A percentile compares a stretch with the other conserved stretches of the same genome.
Conservation (phyloP, 208 protist genomes). For the Sergeia podlipaevii region DNA sequence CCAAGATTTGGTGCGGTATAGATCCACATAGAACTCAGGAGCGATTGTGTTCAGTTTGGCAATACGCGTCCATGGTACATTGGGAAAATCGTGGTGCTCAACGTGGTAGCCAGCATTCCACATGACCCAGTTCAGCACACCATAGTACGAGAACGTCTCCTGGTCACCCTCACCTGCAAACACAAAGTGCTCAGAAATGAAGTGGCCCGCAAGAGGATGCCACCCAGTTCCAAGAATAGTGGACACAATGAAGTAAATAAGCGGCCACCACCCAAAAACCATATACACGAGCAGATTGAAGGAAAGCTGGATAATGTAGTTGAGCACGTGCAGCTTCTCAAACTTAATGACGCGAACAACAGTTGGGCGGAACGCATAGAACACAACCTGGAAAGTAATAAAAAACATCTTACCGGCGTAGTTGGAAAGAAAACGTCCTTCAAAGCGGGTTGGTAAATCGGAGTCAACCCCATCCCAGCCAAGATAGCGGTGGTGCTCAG, state of each 20-base stretch:
- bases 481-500: slow-evolving; percentile 92
- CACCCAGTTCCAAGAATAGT: slow-evolving; percentile 81
- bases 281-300: slow-evolving; percentile 40
- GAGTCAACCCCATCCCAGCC: slow-evolving; percentile 84
- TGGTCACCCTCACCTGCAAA: slow-evolving; percentile 65
- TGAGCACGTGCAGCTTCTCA: slow-evolving; percentile 46
- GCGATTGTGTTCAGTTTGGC: slow-evolving; percentile 84
- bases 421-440: slow-evolving; percentile 63
- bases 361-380: slow-evolving; percentile 86
- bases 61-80: slow-evolving; percentile 89
- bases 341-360: slow-evolving; percentile 63
- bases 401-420: slow-evolving; percentile 77
- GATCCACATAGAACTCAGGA: slow-evolving; percentile 92
- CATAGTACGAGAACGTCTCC: slow-evolving; percentile 98
- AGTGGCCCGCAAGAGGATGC: slow-evolving; percentile 90
- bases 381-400: slow-evolving; percentile 84
- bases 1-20: slow-evolving; percentile 78
- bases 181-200: slow-evolving; percentile 93
- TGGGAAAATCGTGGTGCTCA: slow-evolving; percentile 98
- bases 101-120: slow-evolving; percentile 97
- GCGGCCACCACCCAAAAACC: slow-evolving; percentile 49
- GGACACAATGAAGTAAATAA: slow-evolving; percentile 77
- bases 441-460: slow-evolving; percentile 83
- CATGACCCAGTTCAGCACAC: slow-evolving; percentile 83
- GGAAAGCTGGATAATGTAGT: slow-evolving; percentile 40